Conservation (phyloP, 441 rosid species). For the Pelargonium australe region DNA sequence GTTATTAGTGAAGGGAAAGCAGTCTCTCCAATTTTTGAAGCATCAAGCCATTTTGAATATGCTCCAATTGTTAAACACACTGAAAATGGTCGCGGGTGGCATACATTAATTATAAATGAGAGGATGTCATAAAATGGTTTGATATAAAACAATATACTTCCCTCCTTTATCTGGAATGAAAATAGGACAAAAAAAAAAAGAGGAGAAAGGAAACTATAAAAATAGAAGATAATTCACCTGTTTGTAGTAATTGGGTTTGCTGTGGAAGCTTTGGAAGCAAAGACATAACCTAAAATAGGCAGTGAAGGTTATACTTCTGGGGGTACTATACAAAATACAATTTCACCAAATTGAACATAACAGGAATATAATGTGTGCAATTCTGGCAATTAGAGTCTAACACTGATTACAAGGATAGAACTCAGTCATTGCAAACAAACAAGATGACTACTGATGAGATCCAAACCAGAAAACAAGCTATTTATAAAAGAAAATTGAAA, state of each 20-base stretch:
- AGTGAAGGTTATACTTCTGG: background rate
- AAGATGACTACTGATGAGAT: background rate
- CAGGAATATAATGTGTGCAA: background rate
- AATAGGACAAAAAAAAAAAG: background rate
- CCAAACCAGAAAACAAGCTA: background rate
- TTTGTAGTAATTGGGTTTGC: conserved; percentile 89
- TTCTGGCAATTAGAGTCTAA: too few species aligned
- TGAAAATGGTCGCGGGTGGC: conserved; percentile 31
- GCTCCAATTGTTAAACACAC: conserved; percentile 97
- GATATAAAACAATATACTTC: background rate
- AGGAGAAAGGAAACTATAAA: background rate
- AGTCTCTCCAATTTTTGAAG: conserved; percentile 65
- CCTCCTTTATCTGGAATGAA: background rate
- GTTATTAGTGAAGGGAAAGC: conserved; percentile 67
- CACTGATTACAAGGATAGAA: too few species aligned
- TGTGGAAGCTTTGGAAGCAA: conserved; percentile 76
- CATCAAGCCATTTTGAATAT: conserved; percentile 92
- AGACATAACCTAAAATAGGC: conserved; percentile 46
- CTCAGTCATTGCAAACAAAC: too few species aligned
- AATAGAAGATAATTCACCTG: conserved; percentile 45
- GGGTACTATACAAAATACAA: background rate
- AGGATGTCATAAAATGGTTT: background rate
- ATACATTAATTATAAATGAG: background rate
- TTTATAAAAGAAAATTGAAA: background rate
- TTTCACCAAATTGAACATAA: background rate